Evolutionary conservation across 441 rosid genomes (phyloP), one percentile per base, ranked within the genome.

Genomic region (Omphalea diandra): DNA sequence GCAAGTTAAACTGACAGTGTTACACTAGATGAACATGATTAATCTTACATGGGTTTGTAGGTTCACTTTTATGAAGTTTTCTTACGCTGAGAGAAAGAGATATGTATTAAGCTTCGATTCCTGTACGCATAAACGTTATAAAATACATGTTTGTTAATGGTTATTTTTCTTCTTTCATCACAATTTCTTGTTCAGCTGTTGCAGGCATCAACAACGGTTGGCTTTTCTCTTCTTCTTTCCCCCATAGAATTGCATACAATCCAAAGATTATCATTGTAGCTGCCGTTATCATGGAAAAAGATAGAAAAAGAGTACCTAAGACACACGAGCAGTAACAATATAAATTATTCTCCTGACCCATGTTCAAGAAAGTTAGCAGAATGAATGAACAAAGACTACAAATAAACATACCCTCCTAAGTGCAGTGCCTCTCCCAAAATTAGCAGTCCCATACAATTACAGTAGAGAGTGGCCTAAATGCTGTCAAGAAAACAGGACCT

Each of bases 401-500:
- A 26, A 40, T 26, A 1, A 27, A 11, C 43, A 33, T 47, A 50
- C 69, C 36, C 71, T 68, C 71, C 52, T 4, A 65, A 46, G 10
- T 65, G 44, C 31, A 65, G 6, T n/a, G 58, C 58, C 20, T 65
- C 69, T 3, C 49, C 26, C 29, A 68, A 31, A 55, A 68, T 55
- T 3, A 68, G 18, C 0, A 40, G 50, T 24, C 53, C 40, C 63
- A 68, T 47, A 55, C 41, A 41, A 40, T 17, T 4, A 68, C 40
- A 5, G 71, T 55, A 0, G 17, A 17, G 0, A 68, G n/a, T 5
- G 71, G 71, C 4, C 47, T 38, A 55, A 68, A 68, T 55, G 63
- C 62, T 7, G 63, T 54, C 63, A 55, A n/a, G 15, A 68, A 55
- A 68, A 68, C 63, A 14, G 71, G 63, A 18, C 71, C 71, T 1